phyloP scores from a whole-genome alignment of 1,284 basidiomycete species.

The Peniophora sp. region DNA sequence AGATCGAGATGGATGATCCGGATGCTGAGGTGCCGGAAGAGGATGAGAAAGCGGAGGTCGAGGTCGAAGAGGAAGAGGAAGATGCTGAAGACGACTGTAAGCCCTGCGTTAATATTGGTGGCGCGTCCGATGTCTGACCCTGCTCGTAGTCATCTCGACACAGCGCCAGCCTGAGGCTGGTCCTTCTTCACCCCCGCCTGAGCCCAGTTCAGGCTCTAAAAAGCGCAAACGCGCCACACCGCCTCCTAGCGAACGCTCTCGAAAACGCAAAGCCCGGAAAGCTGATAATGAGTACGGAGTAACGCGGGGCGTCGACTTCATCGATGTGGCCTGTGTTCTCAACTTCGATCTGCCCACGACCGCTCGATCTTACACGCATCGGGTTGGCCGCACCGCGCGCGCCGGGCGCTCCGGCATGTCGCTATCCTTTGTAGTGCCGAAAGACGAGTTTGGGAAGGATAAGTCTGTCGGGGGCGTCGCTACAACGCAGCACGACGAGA shows the following conservation, averaged over 20 bases:
- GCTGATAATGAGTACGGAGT: conserved; percentile 85
- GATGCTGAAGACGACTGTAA: conserved; percentile 29
- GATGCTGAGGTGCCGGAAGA: conserved; percentile 18
- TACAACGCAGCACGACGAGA: conserved; percentile 70
- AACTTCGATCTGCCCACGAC: conserved; percentile 96
- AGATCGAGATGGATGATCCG: conserved; percentile 44
- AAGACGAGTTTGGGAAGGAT: conserved; percentile 70
- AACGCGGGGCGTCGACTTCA: conserved; percentile 94
- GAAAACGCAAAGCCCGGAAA: conserved; percentile 16
- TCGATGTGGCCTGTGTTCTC: conserved; percentile 95
- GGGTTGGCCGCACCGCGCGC: conserved; percentile 93
- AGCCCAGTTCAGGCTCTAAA: conserved; percentile 6
- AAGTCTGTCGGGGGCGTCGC: conserved; percentile 61
- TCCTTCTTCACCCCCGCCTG: conserved; percentile 9
- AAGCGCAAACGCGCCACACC: conserved; percentile 16
- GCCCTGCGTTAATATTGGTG: not conserved
- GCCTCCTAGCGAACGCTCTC: conserved; percentile 6
- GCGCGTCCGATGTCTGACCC: not conserved
- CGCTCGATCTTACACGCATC: conserved; percentile 89
- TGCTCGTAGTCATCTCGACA: conserved; percentile 39
- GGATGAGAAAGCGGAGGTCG: conserved; percentile 25
- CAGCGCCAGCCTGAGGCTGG: conserved; percentile 34
- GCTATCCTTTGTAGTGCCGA: conserved; percentile 83
- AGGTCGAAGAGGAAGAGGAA: conserved; percentile 27
- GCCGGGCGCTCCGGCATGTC: conserved; percentile 93